Evolutionary conservation across 2,329 filamentous ascomycete species (phyloP), one percentile per base, ranked within the genome.

Genomic region (Penicillium thymicola): DNA sequence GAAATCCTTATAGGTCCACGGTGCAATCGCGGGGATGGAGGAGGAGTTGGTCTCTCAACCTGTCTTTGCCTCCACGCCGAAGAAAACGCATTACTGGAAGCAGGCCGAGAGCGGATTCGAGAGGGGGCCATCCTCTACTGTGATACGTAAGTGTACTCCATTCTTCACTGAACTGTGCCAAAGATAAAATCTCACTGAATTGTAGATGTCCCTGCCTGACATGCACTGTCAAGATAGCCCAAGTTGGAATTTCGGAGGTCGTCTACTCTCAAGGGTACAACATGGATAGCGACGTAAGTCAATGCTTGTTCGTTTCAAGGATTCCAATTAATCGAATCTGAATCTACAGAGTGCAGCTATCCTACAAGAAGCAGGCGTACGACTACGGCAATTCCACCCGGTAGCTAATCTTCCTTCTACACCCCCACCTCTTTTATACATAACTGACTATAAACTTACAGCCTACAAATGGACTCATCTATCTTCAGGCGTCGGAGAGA

Each of bases 41-140:
- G 82, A 27, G 94, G 94, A 25, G 82, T 87, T 44, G 86, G 84
- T 0, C 81, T 99, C 21, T 86, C 87, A 5, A 96, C 93, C 6
- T 99, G 94, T 70, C 82, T 97, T 48, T 99, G 94, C 73, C 85
- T 99, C n/a, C 94, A 99, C 73, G 94, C 94, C 0, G 94, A 99
- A 78, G 94, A 99, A 77, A 99, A 99, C 72, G 94, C 94, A 1
- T 81, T 99, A 56, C 81, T 99, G 10, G 94, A 99, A 78, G 94
- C 94, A 21, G 94, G 94, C 0, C 82, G 94, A 65, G 94, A 97
- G 75, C 82, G 94, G 56, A 91, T 99, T 64, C 81, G 90, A 21
- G 88, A 90, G 54, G 89, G 87, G 5, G 85, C 89, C 37, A 89
- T 91, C 48, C 78, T 99, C 27, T 99, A 97, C 76, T 97, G 92